Conservation (phyloP, 345 rosid genomes). For the Lepidium sativum region DNA sequence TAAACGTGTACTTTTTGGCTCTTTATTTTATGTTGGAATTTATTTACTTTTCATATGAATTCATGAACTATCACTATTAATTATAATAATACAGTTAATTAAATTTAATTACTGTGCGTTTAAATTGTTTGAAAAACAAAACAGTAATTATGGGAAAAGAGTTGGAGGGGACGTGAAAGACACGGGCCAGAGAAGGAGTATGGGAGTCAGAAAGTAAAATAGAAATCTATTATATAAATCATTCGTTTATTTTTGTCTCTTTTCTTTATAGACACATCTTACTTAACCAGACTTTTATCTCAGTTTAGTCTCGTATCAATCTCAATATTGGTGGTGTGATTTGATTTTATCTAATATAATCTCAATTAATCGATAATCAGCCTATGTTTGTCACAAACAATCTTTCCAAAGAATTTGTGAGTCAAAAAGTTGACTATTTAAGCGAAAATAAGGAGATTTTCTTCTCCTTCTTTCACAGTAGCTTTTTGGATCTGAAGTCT, state of each 20-base stretch:
- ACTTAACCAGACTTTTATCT: background rate
- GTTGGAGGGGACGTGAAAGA: background rate
- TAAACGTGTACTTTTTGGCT: too few relatives aligned
- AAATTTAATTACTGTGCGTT: too few relatives aligned
- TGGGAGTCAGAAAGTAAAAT: background rate
- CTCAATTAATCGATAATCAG: background rate
- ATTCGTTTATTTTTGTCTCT: slow-evolving; percentile 7
- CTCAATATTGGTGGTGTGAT: background rate
- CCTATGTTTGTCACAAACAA: background rate
- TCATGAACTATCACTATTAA: too few relatives aligned
- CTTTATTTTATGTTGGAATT: too few relatives aligned
- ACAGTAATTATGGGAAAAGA: background rate
- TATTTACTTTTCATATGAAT: too few relatives aligned
- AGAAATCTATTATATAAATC: background rate
- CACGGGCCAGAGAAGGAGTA: background rate
- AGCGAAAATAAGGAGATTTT: too few relatives aligned
- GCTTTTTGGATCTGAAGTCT: too few relatives aligned
- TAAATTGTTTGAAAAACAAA: background rate
- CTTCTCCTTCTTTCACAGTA: too few relatives aligned
- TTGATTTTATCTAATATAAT: background rate
- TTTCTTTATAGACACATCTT: background rate
- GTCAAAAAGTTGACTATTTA: background rate
- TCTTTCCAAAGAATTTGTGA: background rate
- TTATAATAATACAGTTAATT: too few relatives aligned
- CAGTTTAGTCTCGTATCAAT: background rate